Conservation (phyloP, 2,329 filamentous ascomycete species). For the Pseudogymnoascus sp. region DNA sequence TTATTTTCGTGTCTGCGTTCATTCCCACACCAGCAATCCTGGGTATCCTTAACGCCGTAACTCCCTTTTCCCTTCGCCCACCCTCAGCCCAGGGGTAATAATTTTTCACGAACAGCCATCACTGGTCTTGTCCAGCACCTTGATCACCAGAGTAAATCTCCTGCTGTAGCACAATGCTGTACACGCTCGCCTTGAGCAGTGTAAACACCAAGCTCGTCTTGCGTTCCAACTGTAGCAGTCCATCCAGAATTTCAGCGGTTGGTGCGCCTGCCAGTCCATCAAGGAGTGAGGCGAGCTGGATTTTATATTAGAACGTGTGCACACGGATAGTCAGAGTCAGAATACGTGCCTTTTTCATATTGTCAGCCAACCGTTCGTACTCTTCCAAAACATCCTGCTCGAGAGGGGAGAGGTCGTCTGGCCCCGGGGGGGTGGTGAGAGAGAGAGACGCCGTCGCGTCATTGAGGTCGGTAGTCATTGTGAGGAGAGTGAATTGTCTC, state of each 20-base stretch:
- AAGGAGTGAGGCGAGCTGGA: slow-evolving; percentile 51
- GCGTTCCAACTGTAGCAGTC: slow-evolving; percentile 77
- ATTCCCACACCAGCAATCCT: not conserved
- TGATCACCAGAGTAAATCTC: slow-evolving; percentile 70
- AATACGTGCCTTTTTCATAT: slow-evolving; percentile 72
- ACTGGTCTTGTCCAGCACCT: slow-evolving; percentile 28
- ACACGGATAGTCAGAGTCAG: not conserved
- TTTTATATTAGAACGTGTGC: slow-evolving; percentile 13
- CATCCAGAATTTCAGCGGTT: slow-evolving; percentile 76
- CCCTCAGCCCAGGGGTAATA: not conserved
- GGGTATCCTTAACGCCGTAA: slow-evolving; percentile 5
- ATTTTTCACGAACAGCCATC: not conserved
- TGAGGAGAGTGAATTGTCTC: not conserved
- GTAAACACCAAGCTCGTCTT: slow-evolving; percentile 96
- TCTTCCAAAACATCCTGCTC: slow-evolving; percentile 95
- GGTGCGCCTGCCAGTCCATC: slow-evolving; percentile 61
- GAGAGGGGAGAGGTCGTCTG: slow-evolving; percentile 59
- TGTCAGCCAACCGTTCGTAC: slow-evolving; percentile 78
- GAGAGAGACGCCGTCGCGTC: slow-evolving; percentile 14
- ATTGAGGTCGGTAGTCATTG: slow-evolving; percentile 17
- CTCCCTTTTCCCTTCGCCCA: not conserved
- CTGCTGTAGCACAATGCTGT: slow-evolving; percentile 97
- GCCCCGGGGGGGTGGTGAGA: slow-evolving; percentile 25
- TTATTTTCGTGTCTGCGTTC: not conserved
- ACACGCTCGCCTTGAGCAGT: slow-evolving; percentile 93